Conservation (phyloP, 1,284 basidiomycete genomes). For the Fomitopsis betulina region DNA sequence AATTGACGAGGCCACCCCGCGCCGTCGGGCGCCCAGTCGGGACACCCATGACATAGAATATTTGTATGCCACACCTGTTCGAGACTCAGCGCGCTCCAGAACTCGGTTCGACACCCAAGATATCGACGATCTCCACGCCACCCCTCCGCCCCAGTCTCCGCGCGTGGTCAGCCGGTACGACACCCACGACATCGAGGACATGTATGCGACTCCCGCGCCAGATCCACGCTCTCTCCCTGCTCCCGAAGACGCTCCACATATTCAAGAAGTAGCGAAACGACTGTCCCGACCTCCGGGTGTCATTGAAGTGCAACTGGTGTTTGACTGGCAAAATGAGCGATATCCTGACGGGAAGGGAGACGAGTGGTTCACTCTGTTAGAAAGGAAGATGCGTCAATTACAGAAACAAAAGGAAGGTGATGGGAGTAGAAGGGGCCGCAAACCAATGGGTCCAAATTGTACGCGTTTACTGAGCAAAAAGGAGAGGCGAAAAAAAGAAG, state of each 20-base stretch:
- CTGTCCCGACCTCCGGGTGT: slow-evolving; percentile 10
- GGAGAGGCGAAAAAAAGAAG: slow-evolving; percentile 6
- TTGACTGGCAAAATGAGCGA: slow-evolving; percentile 4
- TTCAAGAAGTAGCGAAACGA: no score
- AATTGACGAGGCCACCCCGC: neutral
- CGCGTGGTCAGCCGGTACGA: neutral
- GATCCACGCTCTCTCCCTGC: neutral
- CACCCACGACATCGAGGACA: neutral
- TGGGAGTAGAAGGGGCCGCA: neutral
- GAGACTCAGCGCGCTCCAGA: neutral
- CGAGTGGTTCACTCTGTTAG: slow-evolving; percentile 6
- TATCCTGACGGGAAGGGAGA: slow-evolving; percentile 2
- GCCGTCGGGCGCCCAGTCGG: neutral
- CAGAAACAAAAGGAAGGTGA: neutral
- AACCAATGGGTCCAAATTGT: neutral
- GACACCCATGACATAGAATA: neutral
- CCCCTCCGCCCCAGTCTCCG: neutral
- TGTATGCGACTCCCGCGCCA: neutral
- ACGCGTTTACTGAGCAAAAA: slow-evolving; percentile 6
- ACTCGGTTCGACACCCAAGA: neutral
- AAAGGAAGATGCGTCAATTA: slow-evolving; percentile 1
- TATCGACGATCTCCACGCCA: neutral
- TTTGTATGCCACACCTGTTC: neutral
- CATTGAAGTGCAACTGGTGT: slow-evolving; percentile 8
- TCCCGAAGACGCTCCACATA: neutral